phyloP scores from a whole-genome alignment of 2,329 filamentous ascomycete species.

The Fusarium sp. region DNA sequence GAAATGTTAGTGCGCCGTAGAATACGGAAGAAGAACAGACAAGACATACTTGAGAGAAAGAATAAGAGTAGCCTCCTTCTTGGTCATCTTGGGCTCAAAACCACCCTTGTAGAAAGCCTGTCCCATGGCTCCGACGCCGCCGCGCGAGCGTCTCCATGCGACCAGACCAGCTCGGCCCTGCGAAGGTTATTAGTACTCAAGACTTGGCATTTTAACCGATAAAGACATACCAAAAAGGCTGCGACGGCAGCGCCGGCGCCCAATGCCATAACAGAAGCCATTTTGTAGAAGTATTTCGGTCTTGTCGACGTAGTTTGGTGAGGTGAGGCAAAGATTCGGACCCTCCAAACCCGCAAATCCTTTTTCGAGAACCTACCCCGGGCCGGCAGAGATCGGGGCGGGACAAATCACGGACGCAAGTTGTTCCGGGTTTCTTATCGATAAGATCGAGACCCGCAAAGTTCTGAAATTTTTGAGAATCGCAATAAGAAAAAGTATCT shows the following conservation, averaged over 20 bases:
- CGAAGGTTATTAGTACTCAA: conserved; percentile 22
- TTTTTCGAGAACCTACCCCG: conserved; percentile 44
- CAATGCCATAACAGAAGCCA: conserved; percentile 61
- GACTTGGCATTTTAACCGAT: neutral
- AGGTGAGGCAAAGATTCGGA: conserved; percentile 23
- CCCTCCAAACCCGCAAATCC: conserved; percentile 36
- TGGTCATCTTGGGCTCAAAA: conserved; percentile 96
- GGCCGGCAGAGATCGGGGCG: conserved; percentile 43
- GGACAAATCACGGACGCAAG: conserved; percentile 21
- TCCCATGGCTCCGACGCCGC: conserved; percentile 82
- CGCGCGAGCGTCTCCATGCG: conserved; percentile 84
- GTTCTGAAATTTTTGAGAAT: neutral
- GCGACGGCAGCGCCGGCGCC: conserved; percentile 64
- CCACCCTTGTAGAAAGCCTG: conserved; percentile 98
- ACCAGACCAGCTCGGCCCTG: conserved; percentile 94
- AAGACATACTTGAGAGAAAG: conserved; percentile 82
- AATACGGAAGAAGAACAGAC: neutral
- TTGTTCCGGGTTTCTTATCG: conserved; percentile 46
- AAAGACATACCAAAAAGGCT: conserved; percentile 61
- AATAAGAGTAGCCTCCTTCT: conserved; percentile 90
- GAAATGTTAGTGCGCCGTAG: conserved; percentile 14
- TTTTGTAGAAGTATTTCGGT: conserved; percentile 35
- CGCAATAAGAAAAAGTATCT: conserved; percentile 32
- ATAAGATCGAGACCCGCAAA: conserved; percentile 29
- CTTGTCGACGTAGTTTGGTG: conserved; percentile 19